Evolutionary conservation across 805 yeast genomes (phyloP).

Genomic region (Barnettozyma salicaria): DNA sequence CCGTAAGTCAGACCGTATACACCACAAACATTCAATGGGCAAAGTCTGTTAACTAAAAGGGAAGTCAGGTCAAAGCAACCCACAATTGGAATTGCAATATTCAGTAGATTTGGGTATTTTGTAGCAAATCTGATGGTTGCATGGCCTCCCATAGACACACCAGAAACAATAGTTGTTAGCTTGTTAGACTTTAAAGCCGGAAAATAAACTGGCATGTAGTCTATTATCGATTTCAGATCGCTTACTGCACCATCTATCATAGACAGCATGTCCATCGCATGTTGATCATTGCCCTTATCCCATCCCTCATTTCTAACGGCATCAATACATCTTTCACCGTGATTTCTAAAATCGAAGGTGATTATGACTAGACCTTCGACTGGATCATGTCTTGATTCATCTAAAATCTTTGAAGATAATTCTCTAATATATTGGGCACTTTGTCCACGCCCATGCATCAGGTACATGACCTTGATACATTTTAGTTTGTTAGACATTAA

Average conservation of each 20-base stretch:
- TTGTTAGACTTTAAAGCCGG: constrained; percentile 8
- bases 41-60: constrained; percentile 14
- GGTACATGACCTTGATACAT: constrained; percentile 2
- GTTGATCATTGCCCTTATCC: constrained; percentile 15
- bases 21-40: neutral
- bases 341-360: constrained; percentile 22
- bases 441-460: constrained; percentile 7
- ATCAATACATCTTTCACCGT: constrained; percentile 15
- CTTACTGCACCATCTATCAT: constrained; percentile 17
- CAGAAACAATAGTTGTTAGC: constrained; percentile 11
- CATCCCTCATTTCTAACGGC: constrained; percentile 11
- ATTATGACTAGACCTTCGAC: constrained; percentile 15
- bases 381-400: neutral
- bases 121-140: constrained; percentile 14
- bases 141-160: constrained; percentile 26
- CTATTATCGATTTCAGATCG: constrained; percentile 17
- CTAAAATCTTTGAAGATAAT: neutral
- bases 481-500: too few species aligned
- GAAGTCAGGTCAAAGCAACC: constrained; percentile 21
- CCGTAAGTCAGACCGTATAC: constrained; percentile 1
- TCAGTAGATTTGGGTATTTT: constrained; percentile 12
- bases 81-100: constrained; percentile 20
- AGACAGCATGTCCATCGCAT: constrained; percentile 19
- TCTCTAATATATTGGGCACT: neutral
- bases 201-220: constrained; percentile 14